Base-by-base conservation (phyloP, 768 basidiomycete species). In the Lactarius quietus region DNA sequence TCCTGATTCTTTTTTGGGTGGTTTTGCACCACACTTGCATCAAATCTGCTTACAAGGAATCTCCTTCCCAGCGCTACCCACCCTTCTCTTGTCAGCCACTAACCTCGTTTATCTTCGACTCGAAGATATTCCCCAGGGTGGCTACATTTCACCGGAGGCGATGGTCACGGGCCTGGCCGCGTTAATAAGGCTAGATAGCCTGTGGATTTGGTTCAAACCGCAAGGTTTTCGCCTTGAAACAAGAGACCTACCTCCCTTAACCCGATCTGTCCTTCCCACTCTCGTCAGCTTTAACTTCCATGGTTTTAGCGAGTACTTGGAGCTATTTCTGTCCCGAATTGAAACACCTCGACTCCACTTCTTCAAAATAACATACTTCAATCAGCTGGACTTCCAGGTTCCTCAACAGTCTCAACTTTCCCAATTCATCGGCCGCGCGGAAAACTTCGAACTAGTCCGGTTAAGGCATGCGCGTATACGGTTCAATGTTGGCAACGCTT, bases 41-140 rank as follows among this genome's bases (percentile, higher is more conserved):
- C 17, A 26, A 28, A 5, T 59, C 17, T 64, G 23, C 14, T 8
- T 64, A 10, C 31, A 52, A 20, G 57, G 39, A 6, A 29, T 64
- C 8, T 2, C 52, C 38, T 53, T 54, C 20, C 51, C 62, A 4
- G 9, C 12, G 4, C 26, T 41, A n/a, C 38, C 39, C 20, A 29
- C 14, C 4, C 38, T 59, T 17, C 63, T 64, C 31, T 26, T 14
- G 6, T 57, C 62, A 6, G 14, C 45, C 5, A 35, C 0, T 9
- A 15, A 41, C 23, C 39, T 64, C 9, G 38, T 23, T 17, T 54
- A 51, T 33, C 63, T 64, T 54, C 51, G 38, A 33, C 57, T 64
- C 23, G 26, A 53, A 29, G 51, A 54, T 6, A 52, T 64, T 3
- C 58, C 63, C 39, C 36, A n/a, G 7, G 2, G 29, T 5, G 58